These are phyloP conservation scores for Vanrija pseudolonga DNA, from an alignment of 1,284 basidiomycete genomes.

Conservation along the genomic window DNA sequence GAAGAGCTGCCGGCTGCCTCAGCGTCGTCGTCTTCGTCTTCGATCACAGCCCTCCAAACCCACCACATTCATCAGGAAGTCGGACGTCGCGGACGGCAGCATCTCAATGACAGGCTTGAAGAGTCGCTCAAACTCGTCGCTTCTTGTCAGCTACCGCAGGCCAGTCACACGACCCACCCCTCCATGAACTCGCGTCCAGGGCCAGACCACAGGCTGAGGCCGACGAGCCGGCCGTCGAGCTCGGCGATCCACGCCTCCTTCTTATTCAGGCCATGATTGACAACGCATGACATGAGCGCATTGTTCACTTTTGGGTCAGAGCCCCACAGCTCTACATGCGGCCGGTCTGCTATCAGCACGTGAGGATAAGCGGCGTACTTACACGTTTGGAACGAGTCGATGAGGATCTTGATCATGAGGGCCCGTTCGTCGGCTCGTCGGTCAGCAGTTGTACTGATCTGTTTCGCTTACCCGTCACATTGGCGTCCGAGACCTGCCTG, in stretches of 20 bases:
- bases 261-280: not conserved
- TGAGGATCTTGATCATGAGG: conserved; percentile 7
- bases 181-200: conserved; percentile 4
- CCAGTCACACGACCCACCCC: conserved; percentile 2
- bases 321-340: conserved; percentile 1
- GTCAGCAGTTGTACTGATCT: not conserved
- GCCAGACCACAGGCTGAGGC: not conserved
- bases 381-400: conserved; percentile 7
- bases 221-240: not conserved
- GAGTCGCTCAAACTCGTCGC: not conserved
- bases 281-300: not conserved
- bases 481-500: no score
- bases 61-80: no score
- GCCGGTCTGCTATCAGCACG: not conserved
- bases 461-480: no score
- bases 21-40: not conserved
- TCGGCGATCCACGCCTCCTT: conserved; percentile 1
- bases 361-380: not conserved
- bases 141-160: not conserved
- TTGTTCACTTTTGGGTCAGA: not conserved
- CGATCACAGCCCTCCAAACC: no score
- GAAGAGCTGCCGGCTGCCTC: not conserved
- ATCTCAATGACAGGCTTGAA: conserved; percentile 1
- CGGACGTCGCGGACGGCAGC: not conserved
- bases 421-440: not conserved